Evolutionary conservation across 1,284 basidiomycete species (phyloP).

Genomic region (Boletus smithii): DNA sequence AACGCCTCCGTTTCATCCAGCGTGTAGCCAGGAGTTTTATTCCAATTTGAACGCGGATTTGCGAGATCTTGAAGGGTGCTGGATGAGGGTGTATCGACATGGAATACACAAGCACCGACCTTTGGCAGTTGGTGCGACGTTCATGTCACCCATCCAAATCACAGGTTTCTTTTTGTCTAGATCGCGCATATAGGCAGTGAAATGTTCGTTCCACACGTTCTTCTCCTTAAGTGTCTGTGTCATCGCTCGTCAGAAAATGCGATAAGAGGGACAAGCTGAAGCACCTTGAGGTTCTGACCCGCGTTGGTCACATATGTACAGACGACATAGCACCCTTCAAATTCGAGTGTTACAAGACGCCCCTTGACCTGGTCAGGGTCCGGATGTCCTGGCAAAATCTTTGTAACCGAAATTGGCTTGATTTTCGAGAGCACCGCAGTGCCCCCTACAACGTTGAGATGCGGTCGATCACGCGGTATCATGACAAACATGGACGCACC

Average conservation of each 20-base stretch:
- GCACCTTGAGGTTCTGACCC: slow-evolving; percentile 73
- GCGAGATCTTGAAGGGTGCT: slow-evolving; percentile 48
- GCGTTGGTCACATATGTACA: slow-evolving; percentile 91
- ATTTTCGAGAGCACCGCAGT: slow-evolving; percentile 79
- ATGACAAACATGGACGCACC: slow-evolving; percentile 40
- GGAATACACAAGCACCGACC: slow-evolving; percentile 38
- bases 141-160: slow-evolving; percentile 88
- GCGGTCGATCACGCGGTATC: background rate
- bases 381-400: slow-evolving; percentile 71
- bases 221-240: slow-evolving; percentile 67
- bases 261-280: background rate
- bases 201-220: slow-evolving; percentile 74
- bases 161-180: slow-evolving; percentile 79
- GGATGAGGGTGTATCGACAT: background rate
- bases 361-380: slow-evolving; percentile 62
- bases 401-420: slow-evolving; percentile 66
- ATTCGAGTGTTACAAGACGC: slow-evolving; percentile 80
- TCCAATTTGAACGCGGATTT: slow-evolving; percentile 71
- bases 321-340: slow-evolving; percentile 66
- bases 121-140: slow-evolving; percentile 75
- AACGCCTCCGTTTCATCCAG: slow-evolving; percentile 74
- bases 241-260: slow-evolving; percentile 1
- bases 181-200: slow-evolving; percentile 66
- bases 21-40: slow-evolving; percentile 78
- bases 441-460: slow-evolving; percentile 52